Evolutionary conservation across 2,329 filamentous ascomycete species (phyloP).

Genomic region (Fusarium neocosmosporiellum): DNA sequence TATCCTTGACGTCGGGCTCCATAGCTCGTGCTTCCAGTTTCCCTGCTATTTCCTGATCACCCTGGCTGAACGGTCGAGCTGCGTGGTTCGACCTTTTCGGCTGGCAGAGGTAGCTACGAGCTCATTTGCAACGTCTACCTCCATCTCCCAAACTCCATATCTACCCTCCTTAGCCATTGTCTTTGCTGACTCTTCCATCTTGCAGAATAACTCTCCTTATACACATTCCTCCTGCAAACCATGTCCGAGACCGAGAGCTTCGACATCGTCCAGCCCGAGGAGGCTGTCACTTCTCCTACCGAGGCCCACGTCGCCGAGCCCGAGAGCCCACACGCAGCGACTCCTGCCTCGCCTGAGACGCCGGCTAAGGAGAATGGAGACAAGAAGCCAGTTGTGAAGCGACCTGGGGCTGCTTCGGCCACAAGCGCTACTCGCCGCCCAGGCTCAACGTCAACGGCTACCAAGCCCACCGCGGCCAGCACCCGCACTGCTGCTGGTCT

Average conservation of each 20-base stretch:
- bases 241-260: slow-evolving; percentile 63
- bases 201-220: slow-evolving; percentile 27
- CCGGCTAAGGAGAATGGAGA: slow-evolving; percentile 47
- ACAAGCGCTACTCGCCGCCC: slow-evolving; percentile 38
- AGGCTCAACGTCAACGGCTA: slow-evolving; percentile 31
- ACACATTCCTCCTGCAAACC: slow-evolving; percentile 27
- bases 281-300: slow-evolving; percentile 49
- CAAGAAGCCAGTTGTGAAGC: slow-evolving; percentile 50
- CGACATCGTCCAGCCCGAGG: slow-evolving; percentile 58
- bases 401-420: slow-evolving; percentile 48
- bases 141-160: slow-evolving; percentile 10
- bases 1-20: slow-evolving; percentile 19
- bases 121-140: slow-evolving; percentile 11
- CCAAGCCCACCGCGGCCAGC: slow-evolving; percentile 46
- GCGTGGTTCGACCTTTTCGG: slow-evolving; percentile 10
- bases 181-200: slow-evolving; percentile 10
- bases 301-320: slow-evolving; percentile 39
- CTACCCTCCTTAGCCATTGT: background rate
- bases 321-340: slow-evolving; percentile 42
- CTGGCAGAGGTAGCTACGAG: slow-evolving; percentile 1
- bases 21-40: slow-evolving; percentile 11
- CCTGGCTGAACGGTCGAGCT: slow-evolving; percentile 21
- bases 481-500: slow-evolving; percentile 55
- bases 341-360: slow-evolving; percentile 48
- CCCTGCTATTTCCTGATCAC: slow-evolving; percentile 13